Evolutionary conservation across 192 early-diverging fungal genomes (phyloP), one percentile per base, ranked within the genome.

Genomic region (Backusella parvicylindrica): DNA sequence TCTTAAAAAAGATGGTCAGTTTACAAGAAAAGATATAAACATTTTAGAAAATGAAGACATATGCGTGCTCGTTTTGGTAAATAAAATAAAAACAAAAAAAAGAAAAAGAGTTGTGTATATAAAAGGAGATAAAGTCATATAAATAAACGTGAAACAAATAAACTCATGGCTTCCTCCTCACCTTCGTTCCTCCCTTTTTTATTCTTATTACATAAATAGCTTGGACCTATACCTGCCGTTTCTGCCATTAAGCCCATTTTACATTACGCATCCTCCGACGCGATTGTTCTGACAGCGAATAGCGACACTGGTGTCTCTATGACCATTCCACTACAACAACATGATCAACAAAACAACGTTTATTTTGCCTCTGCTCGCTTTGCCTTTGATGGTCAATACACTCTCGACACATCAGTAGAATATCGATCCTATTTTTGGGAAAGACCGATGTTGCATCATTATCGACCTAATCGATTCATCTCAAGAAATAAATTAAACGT

Each of bases 361-460:
- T 79, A 79, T 69, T 79, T 69, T 64, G 77, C 66, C 26, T 40
- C 66, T 8, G 72, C 68, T 23, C 41, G 63, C 16, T 64, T 79
- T 30, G 49, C 36, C 18, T 68, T 74, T 60, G 43, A 66, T 31
- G 77, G 70, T 3, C 40, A 47, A 28, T 79, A 74, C 37, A 37
- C 28, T 12, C 68, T 79, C 0, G 38, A 70, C 12, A 69, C 43
- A 41, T 50, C 63, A 0, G 66, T 64, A 13, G 77, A 79, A 37
- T 74, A 74, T 74, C 72, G 77, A 69, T 79, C 77, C 26, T 73
- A 74, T 41, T 79, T 79, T 71, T 79, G 77, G 77, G 50, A 68
- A 23, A 53, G 32, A 9, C 77, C 77, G 18, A 70, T 74, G 15
- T 2, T 33, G 6, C 77, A 79, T 65, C 47, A 35, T 21, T 79